Conservation (phyloP, 495 filamentous ascomycete species). For the Tuber melanosporum region DNA sequence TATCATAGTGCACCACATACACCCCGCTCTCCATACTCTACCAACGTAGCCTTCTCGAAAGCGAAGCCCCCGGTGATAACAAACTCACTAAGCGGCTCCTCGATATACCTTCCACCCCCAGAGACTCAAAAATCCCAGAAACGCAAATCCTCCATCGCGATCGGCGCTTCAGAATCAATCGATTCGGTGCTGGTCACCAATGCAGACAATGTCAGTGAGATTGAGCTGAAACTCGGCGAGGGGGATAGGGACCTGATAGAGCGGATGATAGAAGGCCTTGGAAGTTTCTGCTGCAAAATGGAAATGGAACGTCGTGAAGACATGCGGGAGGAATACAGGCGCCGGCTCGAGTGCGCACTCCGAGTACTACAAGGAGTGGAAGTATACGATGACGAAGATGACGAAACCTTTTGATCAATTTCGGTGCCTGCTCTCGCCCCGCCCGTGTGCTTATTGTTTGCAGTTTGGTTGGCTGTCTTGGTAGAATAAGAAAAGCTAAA, state of each 20-base stretch:
- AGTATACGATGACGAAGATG: slow-evolving; percentile 9
- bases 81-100: slow-evolving; percentile 12
- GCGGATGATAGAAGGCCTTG: slow-evolving; percentile 35
- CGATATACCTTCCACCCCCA: slow-evolving; percentile 23
- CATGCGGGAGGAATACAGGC: slow-evolving; percentile 22
- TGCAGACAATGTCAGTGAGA: slow-evolving; percentile 14
- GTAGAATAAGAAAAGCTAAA: background rate
- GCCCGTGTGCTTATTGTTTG: background rate
- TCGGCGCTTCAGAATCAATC: slow-evolving; percentile 14
- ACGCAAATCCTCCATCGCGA: slow-evolving; percentile 23
- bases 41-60: slow-evolving; percentile 20
- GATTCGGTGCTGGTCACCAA: slow-evolving; percentile 17
- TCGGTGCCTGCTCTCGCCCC: background rate
- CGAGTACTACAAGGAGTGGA: slow-evolving; percentile 23
- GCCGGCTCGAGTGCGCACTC: slow-evolving; percentile 30
- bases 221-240: slow-evolving; percentile 20
- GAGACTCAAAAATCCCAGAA: background rate
- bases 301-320: slow-evolving; percentile 25
- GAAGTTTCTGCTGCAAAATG: slow-evolving; percentile 34
- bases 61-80: slow-evolving; percentile 6
- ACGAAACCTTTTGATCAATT: slow-evolving; percentile 13
- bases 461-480: background rate
- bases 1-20: slow-evolving; percentile 41
- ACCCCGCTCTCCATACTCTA: slow-evolving; percentile 28
- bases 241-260: slow-evolving; percentile 36